Evolutionary conservation across 2,329 filamentous ascomycete species (phyloP), one percentile per base, ranked within the genome.

Genomic region (Orbilia ellipsospora): DNA sequence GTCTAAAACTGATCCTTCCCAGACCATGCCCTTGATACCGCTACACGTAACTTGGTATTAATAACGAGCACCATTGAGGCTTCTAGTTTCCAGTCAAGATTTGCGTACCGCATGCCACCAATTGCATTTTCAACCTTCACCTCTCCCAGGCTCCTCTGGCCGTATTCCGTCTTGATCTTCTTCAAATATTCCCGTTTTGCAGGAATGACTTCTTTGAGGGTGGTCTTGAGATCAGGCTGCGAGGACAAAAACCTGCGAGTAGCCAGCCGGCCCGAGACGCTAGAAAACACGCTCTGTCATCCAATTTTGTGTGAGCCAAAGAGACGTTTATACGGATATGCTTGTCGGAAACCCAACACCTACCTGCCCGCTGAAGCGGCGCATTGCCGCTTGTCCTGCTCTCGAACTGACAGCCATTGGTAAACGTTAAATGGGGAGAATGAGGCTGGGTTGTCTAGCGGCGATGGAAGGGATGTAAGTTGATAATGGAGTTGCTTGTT

Each of bases 1-100:
- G 81, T 99, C 95, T 59, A 99, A 90, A 23, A 98, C 94, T 10
- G 94, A 97, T 55, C 95, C 95, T 84, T 99, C 95, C 95, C 95
- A 99, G 65, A 99, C 88, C 93, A 99, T 97, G 79, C 94, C 92
- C 85, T 97, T 97, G 79, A 99, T 88, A 45, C 94, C 94, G 83
- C 86, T 88, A 74, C 51, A n/a, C 13, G 15, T 10, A 20, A 68
- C 57, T 69, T 52, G 28, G 20, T n/a, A 31, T 72, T 31, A 60
- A 42, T 4, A 36, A 26, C 16, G 6, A 16, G 13, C 44, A 42
- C 0, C 6, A 45, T 36, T 67, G 28, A 23, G 8, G n/a, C 10
- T 40, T 42, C 52, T 15, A 10, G n/a, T 44, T 45, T n/a, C 2
- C 4, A 2, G 16, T 23, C 10, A 18, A 15, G n/a, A 16, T 23